Evolutionary conservation across 805 yeast genomes (phyloP), one percentile per base, ranked within the genome.

Genomic region (Candida fluviatilis): DNA sequence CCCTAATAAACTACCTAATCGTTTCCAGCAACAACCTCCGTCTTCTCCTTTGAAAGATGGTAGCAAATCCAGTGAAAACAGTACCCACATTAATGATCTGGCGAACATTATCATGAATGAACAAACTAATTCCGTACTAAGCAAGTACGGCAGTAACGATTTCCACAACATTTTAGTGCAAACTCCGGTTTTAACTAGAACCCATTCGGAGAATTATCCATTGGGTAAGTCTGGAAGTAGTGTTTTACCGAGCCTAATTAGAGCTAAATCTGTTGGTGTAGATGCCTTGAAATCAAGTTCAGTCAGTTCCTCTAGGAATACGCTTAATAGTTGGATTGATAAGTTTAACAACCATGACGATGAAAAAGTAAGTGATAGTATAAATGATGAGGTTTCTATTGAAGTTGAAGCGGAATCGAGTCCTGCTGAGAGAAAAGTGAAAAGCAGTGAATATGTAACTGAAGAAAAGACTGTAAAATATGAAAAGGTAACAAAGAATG

Each of bases 41-140:
- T 69, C 76, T 2, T 72, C 78, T 3, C 78, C 78, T 0, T 47
- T 72, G 31, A 60, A 53, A 39, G 58, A 54, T 16, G 31, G 18
- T 13, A 16, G 4, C 15, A 18, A 25, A 34, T 18, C 14, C 11
- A n/a, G 14, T 16, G 27, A n/a, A 4, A 24, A 4, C 13, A n/a
- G 16, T n/a, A 17, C 13, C 8, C 7, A 17, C 14, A 5, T 17
- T 17, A 21, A 15, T 35, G 27, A 36, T 24, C 35, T 36, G 29
- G 12, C 34, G 15, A 30, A 41, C 25, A 11, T 31, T 32, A 46
- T 51, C 3, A 39, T 50, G 15, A 60, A 58, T 39, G 70, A 64
- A 34, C 60, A 59, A 38, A 58, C 69, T 1, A 61, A 54, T 36
- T 58, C 62, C 17, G 54, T 74, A 41, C 48, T 74, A 13, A 53